phyloP scores from a whole-genome alignment of 2,329 filamentous ascomycete genomes.

The Grosmannia huntii region DNA sequence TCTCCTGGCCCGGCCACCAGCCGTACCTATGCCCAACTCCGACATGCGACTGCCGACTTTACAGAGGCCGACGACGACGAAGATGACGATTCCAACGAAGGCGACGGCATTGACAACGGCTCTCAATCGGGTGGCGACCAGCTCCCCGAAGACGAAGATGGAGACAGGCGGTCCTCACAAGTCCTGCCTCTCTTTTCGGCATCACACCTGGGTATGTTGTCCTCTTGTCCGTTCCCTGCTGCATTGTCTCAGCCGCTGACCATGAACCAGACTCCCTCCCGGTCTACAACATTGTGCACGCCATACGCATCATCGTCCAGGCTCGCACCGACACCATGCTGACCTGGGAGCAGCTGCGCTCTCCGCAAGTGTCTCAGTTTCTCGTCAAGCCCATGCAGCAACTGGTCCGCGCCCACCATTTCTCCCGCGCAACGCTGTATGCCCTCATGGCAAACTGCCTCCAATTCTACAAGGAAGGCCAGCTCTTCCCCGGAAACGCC shows the following conservation, averaged over 20 bases:
- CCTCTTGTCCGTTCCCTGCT: not conserved
- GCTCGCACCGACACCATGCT: slow-evolving; percentile 82
- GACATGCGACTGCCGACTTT: slow-evolving; percentile 51
- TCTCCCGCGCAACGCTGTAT: slow-evolving; percentile 76
- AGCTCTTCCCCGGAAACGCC: slow-evolving; percentile 69
- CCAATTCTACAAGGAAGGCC: slow-evolving; percentile 81
- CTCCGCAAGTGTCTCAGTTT: slow-evolving; percentile 93
- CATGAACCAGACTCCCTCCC: slow-evolving; percentile 58
- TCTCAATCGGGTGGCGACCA: slow-evolving; percentile 6
- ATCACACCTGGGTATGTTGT: slow-evolving; percentile 53
- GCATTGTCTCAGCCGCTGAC: not conserved
- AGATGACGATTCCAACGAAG: slow-evolving; percentile 24
- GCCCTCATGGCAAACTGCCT: slow-evolving; percentile 87
- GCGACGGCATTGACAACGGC: slow-evolving; percentile 21
- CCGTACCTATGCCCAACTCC: slow-evolving; percentile 24
- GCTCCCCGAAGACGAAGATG: slow-evolving; percentile 20
- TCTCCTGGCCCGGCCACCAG: slow-evolving; percentile 14
- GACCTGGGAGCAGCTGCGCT: slow-evolving; percentile 87
- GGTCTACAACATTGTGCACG: slow-evolving; percentile 81
- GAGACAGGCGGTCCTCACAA: slow-evolving; percentile 19
- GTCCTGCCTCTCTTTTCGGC: slow-evolving; percentile 69
- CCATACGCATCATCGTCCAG: slow-evolving; percentile 73
- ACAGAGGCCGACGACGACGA: slow-evolving; percentile 48
- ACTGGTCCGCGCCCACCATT: slow-evolving; percentile 70
- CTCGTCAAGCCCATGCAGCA: slow-evolving; percentile 91